Percentiles rank a stretch among this genome's conserved stretches.
Conservation (phyloP, 352 stramenopile species). For the Phytophthora ramorum region DNA sequence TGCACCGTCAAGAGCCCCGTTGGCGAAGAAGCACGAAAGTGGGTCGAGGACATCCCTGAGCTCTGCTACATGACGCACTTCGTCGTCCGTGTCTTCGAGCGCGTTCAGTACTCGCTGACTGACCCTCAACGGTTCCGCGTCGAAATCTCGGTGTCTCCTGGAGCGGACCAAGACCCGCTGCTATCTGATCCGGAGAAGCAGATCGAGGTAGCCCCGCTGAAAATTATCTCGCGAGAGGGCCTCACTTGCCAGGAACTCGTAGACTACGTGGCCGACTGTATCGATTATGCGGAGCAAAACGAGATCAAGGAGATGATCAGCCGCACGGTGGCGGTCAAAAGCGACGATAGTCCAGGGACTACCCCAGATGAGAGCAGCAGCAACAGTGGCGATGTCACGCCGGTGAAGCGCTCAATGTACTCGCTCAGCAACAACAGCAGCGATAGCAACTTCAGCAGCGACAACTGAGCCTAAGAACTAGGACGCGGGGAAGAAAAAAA, state of each 20-base stretch:
- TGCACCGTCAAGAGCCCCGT: slow-evolving; percentile 61
- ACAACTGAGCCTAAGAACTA: slow-evolving; percentile 23
- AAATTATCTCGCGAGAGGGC: slow-evolving; percentile 84
- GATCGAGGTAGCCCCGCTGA: slow-evolving; percentile 74
- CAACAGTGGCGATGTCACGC: slow-evolving; percentile 37
- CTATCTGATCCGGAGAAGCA: slow-evolving; percentile 63
- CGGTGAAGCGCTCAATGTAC: slow-evolving; percentile 63
- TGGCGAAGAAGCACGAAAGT: slow-evolving; percentile 80
- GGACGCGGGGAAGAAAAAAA: not conserved
- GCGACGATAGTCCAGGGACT: slow-evolving; percentile 35
- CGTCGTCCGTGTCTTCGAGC: slow-evolving; percentile 99
- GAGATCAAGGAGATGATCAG: slow-evolving; percentile 44
- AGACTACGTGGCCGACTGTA: slow-evolving; percentile 83
- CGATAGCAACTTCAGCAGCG: slow-evolving; percentile 52
- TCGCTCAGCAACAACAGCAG: slow-evolving; percentile 67
- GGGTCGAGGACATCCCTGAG: slow-evolving; percentile 93
- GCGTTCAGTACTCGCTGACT: slow-evolving; percentile 65
- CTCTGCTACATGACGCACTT: slow-evolving; percentile 99
- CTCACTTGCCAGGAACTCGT: slow-evolving; percentile 87
- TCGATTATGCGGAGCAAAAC: slow-evolving; percentile 77
- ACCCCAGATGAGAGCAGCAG: slow-evolving; percentile 29
- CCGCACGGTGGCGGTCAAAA: slow-evolving; percentile 37
- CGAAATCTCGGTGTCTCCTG: slow-evolving; percentile 87
- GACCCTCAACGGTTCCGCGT: slow-evolving; percentile 85
- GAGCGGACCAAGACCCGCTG: slow-evolving; percentile 79